Base-by-base conservation (phyloP, 331 rosid species). In the Cydonia oblonga region DNA sequence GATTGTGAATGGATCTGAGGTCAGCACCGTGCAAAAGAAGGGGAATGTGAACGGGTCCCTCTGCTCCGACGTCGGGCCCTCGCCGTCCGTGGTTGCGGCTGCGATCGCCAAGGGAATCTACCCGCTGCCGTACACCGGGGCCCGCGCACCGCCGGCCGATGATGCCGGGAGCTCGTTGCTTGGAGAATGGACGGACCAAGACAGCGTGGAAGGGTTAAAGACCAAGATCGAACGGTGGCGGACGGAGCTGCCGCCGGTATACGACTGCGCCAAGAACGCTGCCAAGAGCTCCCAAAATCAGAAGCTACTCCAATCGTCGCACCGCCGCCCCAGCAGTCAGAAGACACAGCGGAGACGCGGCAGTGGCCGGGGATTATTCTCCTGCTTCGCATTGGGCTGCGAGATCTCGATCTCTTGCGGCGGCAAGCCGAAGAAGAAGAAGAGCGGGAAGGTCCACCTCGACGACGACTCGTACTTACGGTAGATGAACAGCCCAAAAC, bases 191-290 rank as follows among this genome's bases (percentile, higher is more conserved):
- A 68, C 84, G 38, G 90, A 84, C 73, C 69, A 79, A 15, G 87
- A 70, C 20, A 76, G 83, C 25, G 70, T 79, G 5, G 96, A 86
- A 44, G 90, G 87, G 46, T 69, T 90, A 23, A 89, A 78, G 79
- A 85, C 89, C 10, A 93, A 90, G 81, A 90, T 90, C 0, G 89
- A 85, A 70, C 75, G 87, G 64, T 93, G 98, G 98, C 68, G 85
- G 64, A 71, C 78, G 11, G 96, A 89, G 81, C 73, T 89, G 3
- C 86, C 90, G 1, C 88, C 96, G 9, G 79, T 86, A 25, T 84
- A 76, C 32, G 90, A 85, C 12, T 68, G 24, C 2, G 68, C 62
- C 38, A 60, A 26, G 18, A 60, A 60, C 32, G 7, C 7, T 2
- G 2, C 32, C 2, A 60, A 15, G 9, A 57, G 29, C 6, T 22